phyloP scores from a whole-genome alignment of 495 filamentous ascomycete genomes.

The Penicillium canescens region DNA sequence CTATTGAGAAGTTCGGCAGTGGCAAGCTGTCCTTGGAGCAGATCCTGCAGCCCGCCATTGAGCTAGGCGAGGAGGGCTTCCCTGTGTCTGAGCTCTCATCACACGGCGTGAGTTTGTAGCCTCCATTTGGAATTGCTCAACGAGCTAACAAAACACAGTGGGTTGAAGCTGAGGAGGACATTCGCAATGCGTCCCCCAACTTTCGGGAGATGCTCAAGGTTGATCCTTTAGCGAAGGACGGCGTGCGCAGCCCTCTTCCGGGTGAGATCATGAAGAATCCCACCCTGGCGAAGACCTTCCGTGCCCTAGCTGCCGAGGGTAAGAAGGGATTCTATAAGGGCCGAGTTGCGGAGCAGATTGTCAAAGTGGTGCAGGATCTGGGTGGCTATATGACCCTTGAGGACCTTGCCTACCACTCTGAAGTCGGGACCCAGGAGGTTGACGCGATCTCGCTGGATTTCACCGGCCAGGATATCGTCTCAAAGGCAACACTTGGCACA shows the following conservation, averaged over 20 bases:
- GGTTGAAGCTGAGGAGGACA: constrained; percentile 55
- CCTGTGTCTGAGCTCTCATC: constrained; percentile 82
- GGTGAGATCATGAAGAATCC: constrained; percentile 93
- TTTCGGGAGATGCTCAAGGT: constrained; percentile 79
- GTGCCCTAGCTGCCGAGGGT: constrained; percentile 73
- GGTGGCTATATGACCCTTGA: constrained; percentile 79
- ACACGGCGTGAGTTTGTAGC: constrained; percentile 57
- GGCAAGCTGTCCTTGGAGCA: constrained; percentile 77
- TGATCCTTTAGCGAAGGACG: constrained; percentile 63
- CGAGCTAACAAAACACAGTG: constrained; percentile 52
- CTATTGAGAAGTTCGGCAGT: constrained; percentile 88
- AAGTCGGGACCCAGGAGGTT: constrained; percentile 73
- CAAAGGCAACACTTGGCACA: constrained; percentile 45
- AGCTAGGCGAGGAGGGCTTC: constrained; percentile 85
- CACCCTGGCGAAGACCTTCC: constrained; percentile 78
- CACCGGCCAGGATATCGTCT: constrained; percentile 63
- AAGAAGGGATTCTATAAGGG: constrained; percentile 93
- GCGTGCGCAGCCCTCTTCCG: constrained; percentile 66
- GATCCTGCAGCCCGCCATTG: constrained; percentile 80
- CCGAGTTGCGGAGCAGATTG: constrained; percentile 71
- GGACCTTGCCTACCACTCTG: constrained; percentile 75
- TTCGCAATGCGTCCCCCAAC: constrained; percentile 78
- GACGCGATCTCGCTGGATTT: constrained; percentile 81
- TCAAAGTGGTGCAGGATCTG: constrained; percentile 72
- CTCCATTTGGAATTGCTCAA: neutral